These are phyloP conservation scores for Paecilomyces sp. DNA, from an alignment of 2,329 filamentous ascomycete species.

Conservation along the genomic window DNA sequence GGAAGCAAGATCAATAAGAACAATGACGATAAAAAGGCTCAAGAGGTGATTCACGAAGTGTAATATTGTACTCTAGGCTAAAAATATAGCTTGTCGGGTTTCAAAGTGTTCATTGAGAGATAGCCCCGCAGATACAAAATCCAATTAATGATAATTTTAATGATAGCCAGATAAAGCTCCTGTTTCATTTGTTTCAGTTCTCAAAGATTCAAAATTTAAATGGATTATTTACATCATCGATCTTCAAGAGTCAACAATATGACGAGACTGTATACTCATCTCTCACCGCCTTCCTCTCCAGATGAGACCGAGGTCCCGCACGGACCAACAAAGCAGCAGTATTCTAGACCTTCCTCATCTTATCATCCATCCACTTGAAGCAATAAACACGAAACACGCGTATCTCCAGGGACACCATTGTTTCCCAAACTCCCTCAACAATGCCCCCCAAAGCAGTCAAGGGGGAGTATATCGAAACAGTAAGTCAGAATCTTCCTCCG, in stretches of 20 bases:
- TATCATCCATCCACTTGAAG: not conserved
- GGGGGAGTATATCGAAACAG: conserved; percentile 95
- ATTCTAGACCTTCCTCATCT: not conserved
- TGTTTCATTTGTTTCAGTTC: no score
- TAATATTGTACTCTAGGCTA: no score
- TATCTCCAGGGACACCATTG: not conserved
- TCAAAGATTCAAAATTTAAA: not conserved
- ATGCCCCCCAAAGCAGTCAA: conserved; percentile 75
- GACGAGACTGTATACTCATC: not conserved
- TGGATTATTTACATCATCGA: not conserved
- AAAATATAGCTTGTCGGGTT: no score
- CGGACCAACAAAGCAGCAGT: not conserved
- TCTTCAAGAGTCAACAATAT: not conserved
- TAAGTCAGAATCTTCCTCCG: conserved; percentile 38
- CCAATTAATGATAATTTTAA: no score
- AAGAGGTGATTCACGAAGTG: not conserved
- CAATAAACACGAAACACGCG: not conserved
- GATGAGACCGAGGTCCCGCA: not conserved
- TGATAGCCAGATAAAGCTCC: no score
- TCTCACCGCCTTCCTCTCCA: not conserved
- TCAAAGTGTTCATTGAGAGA: no score
- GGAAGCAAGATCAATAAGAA: not conserved
- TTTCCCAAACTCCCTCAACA: not conserved
- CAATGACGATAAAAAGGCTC: not conserved
- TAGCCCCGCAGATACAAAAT: no score